Evolutionary conservation across 139 green algal genomes (phyloP).

Genomic region (Marvania coccoides): DNA sequence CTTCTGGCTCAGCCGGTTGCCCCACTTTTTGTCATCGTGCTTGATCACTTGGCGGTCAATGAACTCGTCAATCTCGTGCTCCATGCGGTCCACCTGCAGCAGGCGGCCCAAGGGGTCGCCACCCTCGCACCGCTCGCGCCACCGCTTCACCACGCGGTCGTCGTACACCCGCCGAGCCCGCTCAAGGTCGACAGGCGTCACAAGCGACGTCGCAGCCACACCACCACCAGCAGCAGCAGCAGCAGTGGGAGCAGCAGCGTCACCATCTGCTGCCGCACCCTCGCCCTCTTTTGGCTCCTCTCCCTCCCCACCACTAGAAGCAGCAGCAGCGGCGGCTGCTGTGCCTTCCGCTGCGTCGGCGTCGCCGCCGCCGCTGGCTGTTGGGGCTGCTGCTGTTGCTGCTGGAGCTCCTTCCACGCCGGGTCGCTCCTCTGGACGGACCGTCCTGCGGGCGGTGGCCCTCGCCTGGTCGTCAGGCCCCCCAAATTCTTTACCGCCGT

Average conservation of each 20-base stretch:
- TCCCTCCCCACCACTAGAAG: not conserved
- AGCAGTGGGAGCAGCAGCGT: not conserved
- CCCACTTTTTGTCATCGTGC: constrained; percentile 79
- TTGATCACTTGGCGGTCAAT: constrained; percentile 64
- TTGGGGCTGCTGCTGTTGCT: not conserved
- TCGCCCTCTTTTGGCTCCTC: not conserved
- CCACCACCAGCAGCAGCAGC: not conserved
- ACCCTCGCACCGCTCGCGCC: constrained; percentile 36
- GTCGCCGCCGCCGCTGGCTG: not conserved
- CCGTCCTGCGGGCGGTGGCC: constrained; percentile 1
- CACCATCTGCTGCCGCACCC: not conserved
- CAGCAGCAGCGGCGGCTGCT: constrained; percentile 10
- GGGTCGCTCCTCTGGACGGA: not conserved
- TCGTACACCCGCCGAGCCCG: not conserved
- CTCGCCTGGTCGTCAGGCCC: constrained; percentile 5
- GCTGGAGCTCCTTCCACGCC: not conserved
- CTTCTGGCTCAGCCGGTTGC: constrained; percentile 63
- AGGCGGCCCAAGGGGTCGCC: constrained; percentile 52
- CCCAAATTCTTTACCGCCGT: constrained; percentile 42
- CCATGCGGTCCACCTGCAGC: constrained; percentile 42
- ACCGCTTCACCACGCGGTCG: constrained; percentile 41
- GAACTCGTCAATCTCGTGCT: constrained; percentile 49
- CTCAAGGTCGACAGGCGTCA: not conserved
- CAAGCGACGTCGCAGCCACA: no score
- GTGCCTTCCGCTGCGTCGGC: not conserved